A percentile compares a stretch with the other conserved stretches of the same genome.
These are phyloP conservation scores for Stephania cephalantha DNA, from an alignment of 164 flowering plant species.

Conservation along the genomic window DNA sequence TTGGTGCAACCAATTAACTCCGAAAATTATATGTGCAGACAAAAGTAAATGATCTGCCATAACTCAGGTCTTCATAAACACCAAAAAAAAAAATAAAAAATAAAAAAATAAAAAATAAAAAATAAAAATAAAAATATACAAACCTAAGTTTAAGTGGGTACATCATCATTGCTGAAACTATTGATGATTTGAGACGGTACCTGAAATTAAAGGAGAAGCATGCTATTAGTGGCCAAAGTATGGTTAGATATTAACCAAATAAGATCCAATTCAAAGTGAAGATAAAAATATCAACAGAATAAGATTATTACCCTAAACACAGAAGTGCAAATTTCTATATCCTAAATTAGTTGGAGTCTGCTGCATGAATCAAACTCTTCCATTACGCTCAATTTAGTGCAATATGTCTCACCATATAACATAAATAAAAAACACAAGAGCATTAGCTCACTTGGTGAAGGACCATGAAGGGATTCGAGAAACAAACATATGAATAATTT, in stretches of 20 bases:
- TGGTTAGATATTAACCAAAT: neutral
- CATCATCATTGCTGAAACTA: slow-evolving; percentile 39
- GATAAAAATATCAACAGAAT: neutral
- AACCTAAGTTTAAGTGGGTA: slow-evolving; percentile 39
- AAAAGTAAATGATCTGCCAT: neutral
- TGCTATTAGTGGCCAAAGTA: neutral
- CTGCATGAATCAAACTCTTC: too few species aligned
- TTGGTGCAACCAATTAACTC: neutral
- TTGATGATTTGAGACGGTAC: slow-evolving; percentile 55
- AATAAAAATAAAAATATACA: too few species aligned
- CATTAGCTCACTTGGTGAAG: neutral
- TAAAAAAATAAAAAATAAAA: too few species aligned
- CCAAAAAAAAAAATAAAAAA: neutral
- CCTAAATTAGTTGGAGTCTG: neutral
- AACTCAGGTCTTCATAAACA: neutral
- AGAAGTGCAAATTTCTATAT: neutral
- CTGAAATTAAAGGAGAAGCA: slow-evolving; percentile 25
- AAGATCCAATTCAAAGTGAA: neutral
- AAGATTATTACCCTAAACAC: neutral
- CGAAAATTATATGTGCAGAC: neutral
- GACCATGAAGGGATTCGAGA: too few species aligned
- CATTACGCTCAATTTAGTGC: too few species aligned
- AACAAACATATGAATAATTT: too few species aligned
- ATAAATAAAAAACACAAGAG: neutral
- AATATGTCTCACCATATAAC: neutral